Evolutionary conservation across 208 protist genomes (phyloP), one percentile per base, ranked within the genome.

Genomic region (Spongospora subterranea): DNA sequence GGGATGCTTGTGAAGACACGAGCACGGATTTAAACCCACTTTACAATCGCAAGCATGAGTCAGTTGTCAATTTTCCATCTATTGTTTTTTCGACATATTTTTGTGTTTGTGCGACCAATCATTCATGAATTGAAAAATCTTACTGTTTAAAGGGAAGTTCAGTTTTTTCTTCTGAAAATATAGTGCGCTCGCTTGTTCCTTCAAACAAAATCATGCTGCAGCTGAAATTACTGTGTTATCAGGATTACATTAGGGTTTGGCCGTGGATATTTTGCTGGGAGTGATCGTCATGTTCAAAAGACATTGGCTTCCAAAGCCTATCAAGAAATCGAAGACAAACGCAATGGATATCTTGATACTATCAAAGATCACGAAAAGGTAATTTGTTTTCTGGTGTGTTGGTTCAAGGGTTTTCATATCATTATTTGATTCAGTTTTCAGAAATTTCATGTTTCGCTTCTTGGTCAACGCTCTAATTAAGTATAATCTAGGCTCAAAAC

Each of bases 31-130:
- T 92, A 0, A 93, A 93, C 64, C 89, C 88, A 45, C 88, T 93
- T 17, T 93, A 93, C 92, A 90, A 90, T 38, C 82, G 92, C 46
- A 91, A 90, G 90, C 91, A 92, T 88, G 93, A 94, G 50, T 60
- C 6, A 60, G 50, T 24, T 60, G 50, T 29, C 6, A 60, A 24
- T 24, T 60, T 60, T 6, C 50, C 50, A 60, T 60, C 50, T 29
- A 60, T n/a, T n/a, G n/a, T n/a, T n/a, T n/a, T n/a, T n/a, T n/a
- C n/a, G n/a, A n/a, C n/a, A n/a, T n/a, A n/a, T n/a, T n/a, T n/a
- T n/a, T n/a, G n/a, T n/a, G n/a, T n/a, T n/a, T n/a, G n/a, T n/a
- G n/a, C n/a, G n/a, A n/a, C n/a, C n/a, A n/a, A n/a, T n/a, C n/a
- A n/a, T n/a, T n/a, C n/a, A n/a, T n/a, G n/a, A n/a, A n/a, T n/a